These are phyloP conservation scores for Tolypocladium amazonense DNA, from an alignment of 2,329 filamentous ascomycete genomes.

Conservation along the genomic window DNA sequence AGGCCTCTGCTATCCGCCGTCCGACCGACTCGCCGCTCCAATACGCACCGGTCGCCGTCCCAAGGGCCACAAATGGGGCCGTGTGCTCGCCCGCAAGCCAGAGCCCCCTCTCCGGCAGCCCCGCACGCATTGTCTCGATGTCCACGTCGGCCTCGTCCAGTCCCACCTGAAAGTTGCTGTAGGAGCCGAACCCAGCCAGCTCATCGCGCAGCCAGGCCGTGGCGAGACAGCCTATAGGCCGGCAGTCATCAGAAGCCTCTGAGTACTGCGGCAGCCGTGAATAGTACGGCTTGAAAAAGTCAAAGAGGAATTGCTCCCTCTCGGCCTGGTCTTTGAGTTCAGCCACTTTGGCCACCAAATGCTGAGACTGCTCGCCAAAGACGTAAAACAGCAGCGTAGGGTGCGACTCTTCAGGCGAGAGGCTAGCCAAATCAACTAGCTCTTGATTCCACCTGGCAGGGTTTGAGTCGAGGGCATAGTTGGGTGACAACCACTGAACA, in stretches of 20 bases:
- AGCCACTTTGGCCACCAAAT: conserved; percentile 37
- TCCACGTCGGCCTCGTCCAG: conserved; percentile 60
- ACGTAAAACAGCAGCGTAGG: conserved; percentile 81
- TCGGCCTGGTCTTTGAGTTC: conserved; percentile 31
- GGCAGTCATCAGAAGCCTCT: conserved; percentile 40
- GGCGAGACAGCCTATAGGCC: conserved; percentile 51
- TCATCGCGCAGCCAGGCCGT: conserved; percentile 73
- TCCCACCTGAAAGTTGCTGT: conserved; percentile 76
- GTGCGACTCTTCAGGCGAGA: conserved; percentile 49
- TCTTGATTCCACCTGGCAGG: conserved; percentile 63
- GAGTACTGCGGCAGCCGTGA: conserved; percentile 61
- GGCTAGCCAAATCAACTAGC: conserved; percentile 63
- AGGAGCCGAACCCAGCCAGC: conserved; percentile 71
- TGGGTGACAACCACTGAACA: conserved; percentile 64
- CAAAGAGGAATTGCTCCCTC: conserved; percentile 43
- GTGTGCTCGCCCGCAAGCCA: conserved; percentile 92
- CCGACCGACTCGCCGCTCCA: conserved; percentile 81
- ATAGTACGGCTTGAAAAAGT: conserved; percentile 70
- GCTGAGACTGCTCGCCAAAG: conserved; percentile 50
- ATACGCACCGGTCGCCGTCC: conserved; percentile 82
- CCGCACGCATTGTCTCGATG: conserved; percentile 52
- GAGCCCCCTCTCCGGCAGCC: conserved; percentile 54
- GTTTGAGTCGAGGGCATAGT: conserved; percentile 53
- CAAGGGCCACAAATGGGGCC: conserved; percentile 77
- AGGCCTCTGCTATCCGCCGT: conserved; percentile 47